phyloP scores from a whole-genome alignment of 495 filamentous ascomycete species.

The Penicillium alfredii region DNA sequence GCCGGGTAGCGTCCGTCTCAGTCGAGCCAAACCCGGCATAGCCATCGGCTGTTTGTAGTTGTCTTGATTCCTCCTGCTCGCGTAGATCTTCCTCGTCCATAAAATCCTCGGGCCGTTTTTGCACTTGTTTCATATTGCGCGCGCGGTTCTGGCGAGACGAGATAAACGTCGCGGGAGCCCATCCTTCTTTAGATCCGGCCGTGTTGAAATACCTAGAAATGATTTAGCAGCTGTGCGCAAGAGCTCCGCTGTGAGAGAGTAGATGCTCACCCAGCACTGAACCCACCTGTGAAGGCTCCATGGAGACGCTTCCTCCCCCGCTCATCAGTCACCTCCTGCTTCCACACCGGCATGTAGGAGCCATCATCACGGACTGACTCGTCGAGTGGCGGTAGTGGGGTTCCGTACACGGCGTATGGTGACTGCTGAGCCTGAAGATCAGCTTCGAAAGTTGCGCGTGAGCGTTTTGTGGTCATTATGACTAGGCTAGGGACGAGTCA shows the following conservation, averaged over 20 bases:
- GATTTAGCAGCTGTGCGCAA: slow-evolving; percentile 5
- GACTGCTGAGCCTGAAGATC: slow-evolving; percentile 68
- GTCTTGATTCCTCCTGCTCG: slow-evolving; percentile 71
- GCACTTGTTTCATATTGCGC: slow-evolving; percentile 51
- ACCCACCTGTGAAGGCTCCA: slow-evolving; percentile 95
- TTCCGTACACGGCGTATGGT: slow-evolving; percentile 79
- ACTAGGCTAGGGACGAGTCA: slow-evolving; percentile 2
- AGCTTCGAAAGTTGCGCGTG: slow-evolving; percentile 69
- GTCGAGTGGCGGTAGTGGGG: slow-evolving; percentile 76
- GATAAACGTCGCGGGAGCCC: slow-evolving; percentile 85
- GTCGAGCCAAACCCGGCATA: slow-evolving; percentile 76
- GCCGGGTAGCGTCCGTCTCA: slow-evolving; percentile 46
- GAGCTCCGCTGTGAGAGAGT: not conserved
- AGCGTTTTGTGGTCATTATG: slow-evolving; percentile 74
- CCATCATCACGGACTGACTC: slow-evolving; percentile 80
- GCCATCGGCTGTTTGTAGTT: slow-evolving; percentile 60
- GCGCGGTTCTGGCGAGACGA: slow-evolving; percentile 78
- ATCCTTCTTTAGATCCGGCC: slow-evolving; percentile 97
- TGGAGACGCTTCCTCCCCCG: slow-evolving; percentile 85
- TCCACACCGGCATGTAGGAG: slow-evolving; percentile 91
- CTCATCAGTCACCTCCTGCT: slow-evolving; percentile 95
- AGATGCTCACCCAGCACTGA: slow-evolving; percentile 85
- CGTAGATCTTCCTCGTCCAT: slow-evolving; percentile 98
- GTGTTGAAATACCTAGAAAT: slow-evolving; percentile 84
- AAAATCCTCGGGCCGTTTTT: slow-evolving; percentile 79